Conservation (phyloP, 129 eudicot genomes). For the Saposhnikovia divaricata region DNA sequence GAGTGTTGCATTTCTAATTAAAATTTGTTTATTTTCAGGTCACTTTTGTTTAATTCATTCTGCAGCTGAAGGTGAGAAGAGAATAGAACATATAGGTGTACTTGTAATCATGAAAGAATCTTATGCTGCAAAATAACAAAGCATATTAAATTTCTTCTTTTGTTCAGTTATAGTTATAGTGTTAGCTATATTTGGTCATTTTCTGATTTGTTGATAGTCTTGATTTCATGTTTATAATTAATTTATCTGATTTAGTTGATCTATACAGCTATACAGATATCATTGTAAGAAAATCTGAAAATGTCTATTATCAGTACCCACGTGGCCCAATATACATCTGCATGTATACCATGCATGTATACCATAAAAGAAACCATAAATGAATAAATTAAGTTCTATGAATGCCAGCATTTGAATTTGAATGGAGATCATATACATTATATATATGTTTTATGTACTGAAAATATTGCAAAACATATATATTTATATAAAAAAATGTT, state of each 20-base stretch:
- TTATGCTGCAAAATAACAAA: slow-evolving; percentile 35
- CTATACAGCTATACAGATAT: background rate
- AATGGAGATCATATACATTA: no score
- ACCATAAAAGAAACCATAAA: background rate
- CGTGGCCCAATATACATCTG: background rate
- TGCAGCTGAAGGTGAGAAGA: slow-evolving; percentile 33
- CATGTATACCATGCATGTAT: background rate
- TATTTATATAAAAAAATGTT: no score
- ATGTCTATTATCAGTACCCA: background rate
- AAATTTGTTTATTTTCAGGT: slow-evolving; percentile 1
- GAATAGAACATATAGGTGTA: slow-evolving; percentile 22
- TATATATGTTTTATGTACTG: no score
- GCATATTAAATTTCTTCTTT: slow-evolving; percentile 13
- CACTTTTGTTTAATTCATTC: slow-evolving; percentile 19
- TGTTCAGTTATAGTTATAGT: background rate
- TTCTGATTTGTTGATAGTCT: background rate
- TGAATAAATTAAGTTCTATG: no score
- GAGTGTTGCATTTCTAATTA: slow-evolving; percentile 18
- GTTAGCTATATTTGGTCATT: background rate
- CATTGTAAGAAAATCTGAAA: background rate
- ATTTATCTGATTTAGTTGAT: no score
- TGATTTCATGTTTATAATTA: no score
- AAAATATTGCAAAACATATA: no score
- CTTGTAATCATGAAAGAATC: slow-evolving; percentile 17
- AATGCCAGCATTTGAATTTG: no score